Evolutionary conservation across 306 rosid species (phyloP).

Genomic region (Purshia tridentata): DNA sequence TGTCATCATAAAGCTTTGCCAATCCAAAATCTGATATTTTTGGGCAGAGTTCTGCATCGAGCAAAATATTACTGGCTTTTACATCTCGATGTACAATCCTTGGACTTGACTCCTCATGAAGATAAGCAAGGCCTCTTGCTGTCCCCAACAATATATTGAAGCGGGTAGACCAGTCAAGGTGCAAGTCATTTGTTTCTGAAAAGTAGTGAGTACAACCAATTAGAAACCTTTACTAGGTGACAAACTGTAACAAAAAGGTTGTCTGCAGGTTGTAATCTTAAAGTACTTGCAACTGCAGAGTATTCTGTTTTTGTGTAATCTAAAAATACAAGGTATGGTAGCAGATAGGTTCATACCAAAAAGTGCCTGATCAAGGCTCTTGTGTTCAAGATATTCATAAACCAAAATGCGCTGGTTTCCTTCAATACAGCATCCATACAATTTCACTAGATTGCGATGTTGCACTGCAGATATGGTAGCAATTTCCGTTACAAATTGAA

Average conservation of each 20-base stretch:
- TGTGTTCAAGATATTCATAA: slow-evolving; percentile 35
- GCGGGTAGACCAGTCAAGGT: slow-evolving; percentile 37
- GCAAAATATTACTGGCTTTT: slow-evolving; percentile 42
- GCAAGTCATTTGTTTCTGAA: slow-evolving; percentile 17
- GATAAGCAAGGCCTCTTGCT: slow-evolving; percentile 38
- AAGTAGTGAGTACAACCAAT: neutral
- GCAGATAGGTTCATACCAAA: slow-evolving; percentile 17
- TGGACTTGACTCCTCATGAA: slow-evolving; percentile 38
- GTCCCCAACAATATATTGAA: slow-evolving; percentile 32
- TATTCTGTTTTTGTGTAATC: neutral
- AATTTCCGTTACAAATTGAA: slow-evolving; percentile 35
- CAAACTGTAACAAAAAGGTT: too few relatives aligned
- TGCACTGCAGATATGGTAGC: slow-evolving; percentile 28
- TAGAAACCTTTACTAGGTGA: neutral
- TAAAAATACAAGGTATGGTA: neutral
- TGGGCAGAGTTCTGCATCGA: slow-evolving; percentile 20
- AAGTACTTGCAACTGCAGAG: neutral
- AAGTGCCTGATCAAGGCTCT: slow-evolving; percentile 38
- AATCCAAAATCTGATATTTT: slow-evolving; percentile 44
- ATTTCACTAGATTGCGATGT: slow-evolving; percentile 37
- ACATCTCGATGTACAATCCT: slow-evolving; percentile 41
- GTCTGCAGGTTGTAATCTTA: too few relatives aligned
- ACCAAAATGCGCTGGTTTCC: slow-evolving; percentile 27
- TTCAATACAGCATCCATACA: slow-evolving; percentile 40
- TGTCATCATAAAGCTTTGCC: slow-evolving; percentile 39